phyloP scores from a whole-genome alignment of 2,329 filamentous ascomycete genomes.

The Penicillium sp. region DNA sequence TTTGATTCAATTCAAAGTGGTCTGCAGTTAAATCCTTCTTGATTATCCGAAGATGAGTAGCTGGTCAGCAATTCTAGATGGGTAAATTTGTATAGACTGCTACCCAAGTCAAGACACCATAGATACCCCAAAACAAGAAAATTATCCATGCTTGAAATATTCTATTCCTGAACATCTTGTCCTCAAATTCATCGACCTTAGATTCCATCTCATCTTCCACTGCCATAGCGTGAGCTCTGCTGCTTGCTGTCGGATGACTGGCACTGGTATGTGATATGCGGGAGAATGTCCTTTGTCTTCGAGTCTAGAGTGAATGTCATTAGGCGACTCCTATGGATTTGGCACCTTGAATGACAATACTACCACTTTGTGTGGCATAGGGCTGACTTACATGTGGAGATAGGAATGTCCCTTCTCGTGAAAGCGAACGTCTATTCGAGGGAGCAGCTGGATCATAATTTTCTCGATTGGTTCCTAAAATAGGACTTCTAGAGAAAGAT shows the following conservation, averaged over 20 bases:
- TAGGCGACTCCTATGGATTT: no score
- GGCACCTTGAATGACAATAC: background rate
- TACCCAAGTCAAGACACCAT: background rate
- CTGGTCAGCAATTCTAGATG: background rate
- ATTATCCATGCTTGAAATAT: background rate
- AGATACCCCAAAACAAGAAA: background rate
- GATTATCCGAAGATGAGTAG: no score
- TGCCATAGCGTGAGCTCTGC: background rate
- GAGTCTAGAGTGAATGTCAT: background rate
- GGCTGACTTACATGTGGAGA: background rate
- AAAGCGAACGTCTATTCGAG: no score
- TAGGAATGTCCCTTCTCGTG: background rate
- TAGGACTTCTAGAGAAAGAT: no score
- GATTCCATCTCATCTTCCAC: slow-evolving; percentile 9
- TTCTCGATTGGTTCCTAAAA: background rate
- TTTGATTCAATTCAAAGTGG: no score
- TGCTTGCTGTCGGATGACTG: background rate
- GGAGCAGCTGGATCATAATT: no score
- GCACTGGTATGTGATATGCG: background rate
- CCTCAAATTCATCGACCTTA: background rate
- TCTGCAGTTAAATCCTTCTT: no score
- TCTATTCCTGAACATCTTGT: background rate
- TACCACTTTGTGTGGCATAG: background rate
- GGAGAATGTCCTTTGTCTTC: background rate
- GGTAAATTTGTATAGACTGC: background rate